Evolutionary conservation across 106 monocot genomes (phyloP).

Genomic region (Acanthochlamys bracteata): DNA sequence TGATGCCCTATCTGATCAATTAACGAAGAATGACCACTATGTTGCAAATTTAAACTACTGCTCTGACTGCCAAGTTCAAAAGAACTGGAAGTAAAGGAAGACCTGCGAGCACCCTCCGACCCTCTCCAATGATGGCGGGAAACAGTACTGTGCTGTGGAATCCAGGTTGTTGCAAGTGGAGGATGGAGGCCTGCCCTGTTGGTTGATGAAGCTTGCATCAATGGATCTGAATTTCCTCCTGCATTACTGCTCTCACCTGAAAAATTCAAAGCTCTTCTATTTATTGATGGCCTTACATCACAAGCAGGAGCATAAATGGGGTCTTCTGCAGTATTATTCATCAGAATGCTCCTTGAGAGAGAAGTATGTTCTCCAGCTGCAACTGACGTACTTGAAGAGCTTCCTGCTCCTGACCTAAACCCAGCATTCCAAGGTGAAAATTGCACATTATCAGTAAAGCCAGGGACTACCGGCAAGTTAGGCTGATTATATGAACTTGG

Average conservation of each 20-base stretch:
- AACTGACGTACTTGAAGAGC: conserved; percentile 18
- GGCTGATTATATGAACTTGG: conserved; percentile 17
- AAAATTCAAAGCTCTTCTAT: conserved; percentile 22
- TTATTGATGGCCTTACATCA: conserved; percentile 9
- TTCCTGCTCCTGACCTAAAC: conserved; percentile 15
- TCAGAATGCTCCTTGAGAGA: conserved; percentile 6
- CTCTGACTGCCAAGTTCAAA: conserved; percentile 16
- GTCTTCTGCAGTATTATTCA: conserved; percentile 10
- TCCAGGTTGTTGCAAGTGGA: conserved; percentile 15
- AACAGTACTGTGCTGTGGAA: conserved; percentile 16
- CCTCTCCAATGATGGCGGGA: conserved; percentile 8
- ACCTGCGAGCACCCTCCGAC: conserved; percentile 14
- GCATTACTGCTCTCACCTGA: conserved; percentile 14
- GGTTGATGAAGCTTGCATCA: conserved; percentile 7
- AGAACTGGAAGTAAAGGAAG: conserved; percentile 1
- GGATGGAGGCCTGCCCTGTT: conserved; percentile 9
- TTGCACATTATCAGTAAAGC: conserved; percentile 12
- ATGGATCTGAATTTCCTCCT: conserved; percentile 10
- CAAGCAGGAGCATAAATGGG: conserved; percentile 4
- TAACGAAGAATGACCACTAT: conserved; percentile 4
- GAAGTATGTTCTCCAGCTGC: conserved; percentile 12
- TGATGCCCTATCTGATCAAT: conserved; percentile 14
- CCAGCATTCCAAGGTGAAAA: conserved; percentile 17
- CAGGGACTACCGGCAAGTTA: conserved; percentile 4
- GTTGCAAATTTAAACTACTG: conserved; percentile 14